A percentile compares a stretch with the other conserved stretches of the same genome.
Conservation (phyloP, 106 monocot species). For the Phalaenopsis aphrodite region DNA sequence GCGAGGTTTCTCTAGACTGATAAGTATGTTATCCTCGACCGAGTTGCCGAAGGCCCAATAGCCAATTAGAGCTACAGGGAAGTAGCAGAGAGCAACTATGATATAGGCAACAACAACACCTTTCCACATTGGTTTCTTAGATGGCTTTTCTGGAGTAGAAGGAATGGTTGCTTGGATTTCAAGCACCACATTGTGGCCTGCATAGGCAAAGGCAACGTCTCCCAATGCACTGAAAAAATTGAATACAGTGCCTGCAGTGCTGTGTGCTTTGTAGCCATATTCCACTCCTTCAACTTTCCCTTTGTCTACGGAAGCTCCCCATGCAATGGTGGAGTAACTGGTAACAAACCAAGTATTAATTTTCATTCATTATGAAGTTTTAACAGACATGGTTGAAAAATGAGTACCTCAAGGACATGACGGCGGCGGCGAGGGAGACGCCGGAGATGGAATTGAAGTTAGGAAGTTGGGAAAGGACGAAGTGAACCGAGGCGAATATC, state of each 20-base stretch:
- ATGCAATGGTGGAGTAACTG: conserved; percentile 38
- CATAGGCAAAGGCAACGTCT: conserved; percentile 33
- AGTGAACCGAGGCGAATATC: conserved; percentile 61
- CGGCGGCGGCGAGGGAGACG: conserved; percentile 47
- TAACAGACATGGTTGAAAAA: too few species aligned
- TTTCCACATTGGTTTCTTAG: conserved; percentile 31
- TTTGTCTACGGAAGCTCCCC: conserved; percentile 19
- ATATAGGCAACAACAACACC: conserved; percentile 32
- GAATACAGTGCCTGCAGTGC: conserved; percentile 15
- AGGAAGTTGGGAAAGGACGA: conserved; percentile 51
- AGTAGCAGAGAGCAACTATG: conserved; percentile 32
- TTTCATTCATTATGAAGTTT: too few species aligned
- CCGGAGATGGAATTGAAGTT: conserved; percentile 66
- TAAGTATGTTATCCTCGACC: conserved; percentile 27
- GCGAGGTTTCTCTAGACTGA: conserved; percentile 19
- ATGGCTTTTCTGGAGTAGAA: conserved; percentile 26
- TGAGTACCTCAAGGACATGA: conserved; percentile 45
- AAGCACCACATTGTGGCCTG: conserved; percentile 33
- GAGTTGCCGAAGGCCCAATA: conserved; percentile 35
- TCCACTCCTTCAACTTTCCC: conserved; percentile 23
- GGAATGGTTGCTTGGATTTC: conserved; percentile 44
- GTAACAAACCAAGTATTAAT: background rate
- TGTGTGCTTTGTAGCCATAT: conserved; percentile 18
- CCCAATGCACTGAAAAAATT: conserved; percentile 30
- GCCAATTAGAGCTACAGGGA: conserved; percentile 33